These are phyloP conservation scores for Teratosphaeria viscida DNA, from an alignment of 2,329 filamentous ascomycete genomes.

Conservation along the genomic window DNA sequence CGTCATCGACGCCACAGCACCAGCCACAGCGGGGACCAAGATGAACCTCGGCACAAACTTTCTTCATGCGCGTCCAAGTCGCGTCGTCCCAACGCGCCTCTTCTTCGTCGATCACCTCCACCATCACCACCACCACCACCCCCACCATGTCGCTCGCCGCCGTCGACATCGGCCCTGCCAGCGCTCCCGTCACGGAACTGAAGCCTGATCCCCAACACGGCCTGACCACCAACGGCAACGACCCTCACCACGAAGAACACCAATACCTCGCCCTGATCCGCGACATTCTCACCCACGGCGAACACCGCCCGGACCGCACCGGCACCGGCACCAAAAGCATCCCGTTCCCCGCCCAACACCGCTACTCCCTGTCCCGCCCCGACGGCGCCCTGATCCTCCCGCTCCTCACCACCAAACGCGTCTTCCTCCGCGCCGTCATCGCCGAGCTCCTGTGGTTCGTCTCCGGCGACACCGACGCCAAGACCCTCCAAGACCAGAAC, in stretches of 20 bases:
- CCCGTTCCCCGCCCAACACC: conserved; percentile 77
- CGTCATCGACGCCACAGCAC: background rate
- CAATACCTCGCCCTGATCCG: conserved; percentile 88
- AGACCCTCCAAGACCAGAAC: conserved; percentile 63
- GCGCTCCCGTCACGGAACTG: conserved; percentile 15
- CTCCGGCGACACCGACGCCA: conserved; percentile 68
- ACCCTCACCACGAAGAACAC: conserved; percentile 63
- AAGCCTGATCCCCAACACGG: conserved; percentile 6
- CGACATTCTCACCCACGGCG: conserved; percentile 70
- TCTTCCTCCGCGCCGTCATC: conserved; percentile 82
- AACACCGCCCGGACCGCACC: conserved; percentile 85
- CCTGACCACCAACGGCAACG: conserved; percentile 7
- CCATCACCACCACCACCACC: background rate
- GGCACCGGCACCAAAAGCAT: conserved; percentile 87
- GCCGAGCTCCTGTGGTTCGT: conserved; percentile 96
- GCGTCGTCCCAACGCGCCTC: background rate
- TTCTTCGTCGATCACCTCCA: background rate
- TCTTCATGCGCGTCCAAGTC: background rate
- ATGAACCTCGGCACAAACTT: background rate
- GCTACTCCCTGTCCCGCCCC: conserved; percentile 66
- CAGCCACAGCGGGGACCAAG: background rate
- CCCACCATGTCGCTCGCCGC: conserved; percentile 21
- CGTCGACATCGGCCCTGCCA: conserved; percentile 19
- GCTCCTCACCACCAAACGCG: conserved; percentile 92
- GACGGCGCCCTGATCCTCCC: conserved; percentile 57